phyloP scores from a whole-genome alignment of 2,329 filamentous ascomycete genomes.

The Fusarium virguliforme region DNA sequence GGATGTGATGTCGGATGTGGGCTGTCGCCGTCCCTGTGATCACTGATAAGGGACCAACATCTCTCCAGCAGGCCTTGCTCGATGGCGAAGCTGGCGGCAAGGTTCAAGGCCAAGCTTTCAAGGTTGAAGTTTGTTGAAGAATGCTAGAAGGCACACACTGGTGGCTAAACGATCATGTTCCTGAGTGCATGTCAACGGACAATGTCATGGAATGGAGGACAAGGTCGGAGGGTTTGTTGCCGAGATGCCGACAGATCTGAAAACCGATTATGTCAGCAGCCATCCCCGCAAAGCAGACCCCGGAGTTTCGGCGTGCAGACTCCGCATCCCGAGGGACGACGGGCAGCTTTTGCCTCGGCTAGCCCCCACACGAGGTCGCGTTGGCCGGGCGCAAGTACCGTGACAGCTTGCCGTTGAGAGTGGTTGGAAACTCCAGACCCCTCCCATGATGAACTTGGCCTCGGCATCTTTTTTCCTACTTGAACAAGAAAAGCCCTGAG shows the following conservation, averaged over 20 bases:
- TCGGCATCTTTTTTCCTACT: constrained; percentile 38
- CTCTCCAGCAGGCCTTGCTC: no score
- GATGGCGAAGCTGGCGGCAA: neutral
- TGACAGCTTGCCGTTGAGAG: constrained; percentile 43
- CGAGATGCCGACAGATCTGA: neutral
- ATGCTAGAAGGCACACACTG: neutral
- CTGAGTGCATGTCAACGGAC: neutral
- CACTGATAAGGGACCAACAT: neutral
- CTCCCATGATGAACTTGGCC: constrained; percentile 44
- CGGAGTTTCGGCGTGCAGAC: constrained; percentile 39
- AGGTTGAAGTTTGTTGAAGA: neutral
- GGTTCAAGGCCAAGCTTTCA: neutral
- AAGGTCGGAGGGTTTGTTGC: neutral
- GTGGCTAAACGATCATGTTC: neutral
- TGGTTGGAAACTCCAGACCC: constrained; percentile 30
- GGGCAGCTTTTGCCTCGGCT: constrained; percentile 51
- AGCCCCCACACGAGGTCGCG: constrained; percentile 48
- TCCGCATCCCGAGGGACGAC: constrained; percentile 33
- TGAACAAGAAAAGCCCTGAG: constrained; percentile 26
- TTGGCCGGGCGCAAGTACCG: constrained; percentile 40
- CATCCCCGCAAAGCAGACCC: constrained; percentile 24
- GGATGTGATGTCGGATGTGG: neutral
- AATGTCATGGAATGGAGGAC: neutral
- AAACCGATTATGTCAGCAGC: neutral
- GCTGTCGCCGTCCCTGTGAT: neutral